Conservation (phyloP, 345 rosid species). For the Heritiera fomes region DNA sequence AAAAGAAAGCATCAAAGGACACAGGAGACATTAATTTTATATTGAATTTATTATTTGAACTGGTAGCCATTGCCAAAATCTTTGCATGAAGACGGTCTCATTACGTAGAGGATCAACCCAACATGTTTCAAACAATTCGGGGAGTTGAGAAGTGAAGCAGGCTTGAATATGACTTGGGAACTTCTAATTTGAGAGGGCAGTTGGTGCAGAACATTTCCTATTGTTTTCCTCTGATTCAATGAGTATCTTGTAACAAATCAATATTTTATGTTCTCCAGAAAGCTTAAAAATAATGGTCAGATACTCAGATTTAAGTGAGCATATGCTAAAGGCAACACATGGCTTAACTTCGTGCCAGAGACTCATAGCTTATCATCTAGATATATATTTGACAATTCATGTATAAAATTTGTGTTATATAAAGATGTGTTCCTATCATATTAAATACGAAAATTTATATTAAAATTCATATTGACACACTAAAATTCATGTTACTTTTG, state of each 20-base stretch:
- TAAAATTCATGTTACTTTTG: too few species aligned
- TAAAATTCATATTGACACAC: too few species aligned
- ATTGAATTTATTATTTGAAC: neutral
- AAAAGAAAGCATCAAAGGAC: neutral
- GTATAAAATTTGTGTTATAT: too few species aligned
- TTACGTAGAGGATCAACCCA: conserved; percentile 17
- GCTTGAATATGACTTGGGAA: conserved; percentile 18
- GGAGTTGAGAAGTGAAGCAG: conserved; percentile 19
- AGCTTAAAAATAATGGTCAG: neutral
- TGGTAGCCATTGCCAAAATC: conserved; percentile 15
- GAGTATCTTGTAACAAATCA: conserved; percentile 28
- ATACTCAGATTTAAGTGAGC: neutral
- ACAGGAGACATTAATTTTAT: conserved; percentile 15
- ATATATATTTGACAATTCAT: too few species aligned
- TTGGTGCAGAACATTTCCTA: neutral
- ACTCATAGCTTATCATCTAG: neutral
- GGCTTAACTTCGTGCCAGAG: neutral
- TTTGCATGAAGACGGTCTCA: conserved; percentile 12
- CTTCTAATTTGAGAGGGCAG: neutral
- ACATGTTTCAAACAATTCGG: conserved; percentile 16
- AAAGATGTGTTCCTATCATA: too few species aligned
- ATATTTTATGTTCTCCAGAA: neutral
- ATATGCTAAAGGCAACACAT: neutral
- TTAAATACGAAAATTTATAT: too few species aligned
- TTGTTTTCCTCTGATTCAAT: neutral